Base-by-base conservation (phyloP, 2,329 filamentous ascomycete species). In the Pseudogymnoascus sp. region DNA sequence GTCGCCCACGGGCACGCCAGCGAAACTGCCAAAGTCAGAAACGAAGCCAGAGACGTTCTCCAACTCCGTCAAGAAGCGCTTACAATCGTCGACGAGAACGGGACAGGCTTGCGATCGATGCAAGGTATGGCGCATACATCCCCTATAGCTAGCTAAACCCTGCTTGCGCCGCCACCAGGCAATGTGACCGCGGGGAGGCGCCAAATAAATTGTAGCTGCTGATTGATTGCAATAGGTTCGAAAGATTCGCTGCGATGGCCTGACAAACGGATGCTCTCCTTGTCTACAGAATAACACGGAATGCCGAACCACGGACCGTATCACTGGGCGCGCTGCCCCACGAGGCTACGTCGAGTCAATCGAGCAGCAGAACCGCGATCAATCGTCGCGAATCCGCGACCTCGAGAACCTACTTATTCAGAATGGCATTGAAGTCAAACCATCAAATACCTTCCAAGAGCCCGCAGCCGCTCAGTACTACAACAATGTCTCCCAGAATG, bases 61-160 rank as follows among this genome's bases (percentile, higher is more conserved):
- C 5, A 70, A 68, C 63, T 72, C 75, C 12, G 79, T 81, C 55
- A 81, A 79, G 74, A 82, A 82, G 73, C 79, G 79, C 68, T 74
- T 84, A 61, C 74, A 77, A 60, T 76, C 76, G 62, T 82, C 80
- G 61, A 80, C 80, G 65, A 78, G 84, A 62, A 95, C 90, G 0
- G 90, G 90, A 8, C 90, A 95, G 76, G 90, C 90, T 33, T 95
- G 90, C 79, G 90, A 95, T 75, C 82, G 91, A 62, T 95, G 91
- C 81, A 94, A 93, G 82, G 88, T 90, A 74, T 68, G 35, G 27
- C 58, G 35, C 35, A 60, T 27, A 60, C 35, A 42, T 39, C 58
- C 35, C 21, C 27, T 45, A 45, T 37, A 60, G 15, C 58, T 27
- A 31, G 27, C 27, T 63, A 62, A 31, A 18, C 45, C 45, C 45